Conservation (phyloP, 352 stramenopile genomes). For the Phytophthora lateralis region DNA sequence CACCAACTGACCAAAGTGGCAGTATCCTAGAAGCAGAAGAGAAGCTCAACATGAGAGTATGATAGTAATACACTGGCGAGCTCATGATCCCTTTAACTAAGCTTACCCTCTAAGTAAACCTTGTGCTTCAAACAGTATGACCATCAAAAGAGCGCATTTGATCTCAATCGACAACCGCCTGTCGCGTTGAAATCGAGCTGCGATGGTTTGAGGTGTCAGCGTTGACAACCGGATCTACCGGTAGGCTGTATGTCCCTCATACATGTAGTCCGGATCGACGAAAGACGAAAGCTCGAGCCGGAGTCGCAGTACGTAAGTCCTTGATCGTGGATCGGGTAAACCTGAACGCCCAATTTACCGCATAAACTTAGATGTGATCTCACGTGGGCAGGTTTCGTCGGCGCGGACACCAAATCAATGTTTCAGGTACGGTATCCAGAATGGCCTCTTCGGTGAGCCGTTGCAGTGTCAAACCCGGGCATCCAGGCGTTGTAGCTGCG, state of each 20-base stretch:
- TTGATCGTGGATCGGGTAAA: conserved; percentile 12
- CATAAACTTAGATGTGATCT: background rate
- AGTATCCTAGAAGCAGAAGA: conserved; percentile 7
- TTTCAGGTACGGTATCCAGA: background rate
- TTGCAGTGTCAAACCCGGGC: conserved; percentile 5
- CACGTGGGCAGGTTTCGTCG: conserved; percentile 2
- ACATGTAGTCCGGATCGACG: conserved; percentile 22
- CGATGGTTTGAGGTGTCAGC: background rate
- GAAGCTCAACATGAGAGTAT: conserved; percentile 19
- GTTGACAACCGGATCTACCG: conserved; percentile 12
- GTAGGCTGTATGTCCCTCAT: conserved; percentile 1
- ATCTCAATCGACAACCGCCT: background rate
- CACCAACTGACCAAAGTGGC: conserved; percentile 13
- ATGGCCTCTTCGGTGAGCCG: background rate
- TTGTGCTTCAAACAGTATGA: background rate
- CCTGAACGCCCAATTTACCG: background rate
- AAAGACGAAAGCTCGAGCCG: conserved; percentile 28
- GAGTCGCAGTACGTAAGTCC: conserved; percentile 5
- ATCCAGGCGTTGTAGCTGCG: conserved; percentile 6
- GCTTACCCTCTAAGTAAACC: background rate
- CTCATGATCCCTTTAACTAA: background rate
- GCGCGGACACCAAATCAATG: background rate
- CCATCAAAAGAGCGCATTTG: background rate
- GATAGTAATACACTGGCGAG: conserved; percentile 17
- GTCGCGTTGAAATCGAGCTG: background rate